A percentile compares a stretch with the other conserved stretches of the same genome.
phyloP scores from a whole-genome alignment of 495 filamentous ascomycete genomes.

The Amorphotheca resinae region DNA sequence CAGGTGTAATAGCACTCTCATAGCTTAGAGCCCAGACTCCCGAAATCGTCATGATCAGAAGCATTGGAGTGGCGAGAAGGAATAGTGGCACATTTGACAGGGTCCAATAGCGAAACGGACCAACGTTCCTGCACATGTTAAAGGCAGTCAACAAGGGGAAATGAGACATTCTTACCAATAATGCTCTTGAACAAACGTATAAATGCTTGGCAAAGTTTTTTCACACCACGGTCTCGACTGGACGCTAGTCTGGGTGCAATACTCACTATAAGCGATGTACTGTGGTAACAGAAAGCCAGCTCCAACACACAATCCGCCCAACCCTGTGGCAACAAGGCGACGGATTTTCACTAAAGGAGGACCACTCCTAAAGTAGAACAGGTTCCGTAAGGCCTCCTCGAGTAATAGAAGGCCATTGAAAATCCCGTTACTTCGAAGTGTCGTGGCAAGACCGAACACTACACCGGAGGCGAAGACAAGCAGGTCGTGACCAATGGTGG shows the following conservation, averaged over 20 bases:
- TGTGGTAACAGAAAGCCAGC: slow-evolving; percentile 62
- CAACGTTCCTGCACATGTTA: slow-evolving; percentile 54
- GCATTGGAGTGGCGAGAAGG: slow-evolving; percentile 65
- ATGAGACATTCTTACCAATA: slow-evolving; percentile 62
- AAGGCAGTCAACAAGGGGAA: not conserved
- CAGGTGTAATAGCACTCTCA: not conserved
- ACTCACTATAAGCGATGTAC: slow-evolving; percentile 56
- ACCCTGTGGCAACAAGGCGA: slow-evolving; percentile 39
- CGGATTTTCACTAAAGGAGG: slow-evolving; percentile 18
- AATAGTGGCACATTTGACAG: slow-evolving; percentile 79
- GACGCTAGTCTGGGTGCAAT: slow-evolving; percentile 37
- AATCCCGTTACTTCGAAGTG: slow-evolving; percentile 76
- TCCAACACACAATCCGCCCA: slow-evolving; percentile 55
- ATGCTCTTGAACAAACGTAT: slow-evolving; percentile 71
- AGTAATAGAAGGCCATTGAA: slow-evolving; percentile 67
- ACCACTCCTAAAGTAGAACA: slow-evolving; percentile 15
- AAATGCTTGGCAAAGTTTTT: slow-evolving; percentile 64
- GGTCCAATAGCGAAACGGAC: slow-evolving; percentile 86
- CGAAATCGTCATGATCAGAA: slow-evolving; percentile 54
- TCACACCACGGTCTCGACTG: slow-evolving; percentile 61
- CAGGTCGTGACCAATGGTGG: slow-evolving; percentile 26
- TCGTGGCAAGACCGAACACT: slow-evolving; percentile 60
- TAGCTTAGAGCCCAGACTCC: slow-evolving; percentile 34
- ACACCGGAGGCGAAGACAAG: slow-evolving; percentile 46
- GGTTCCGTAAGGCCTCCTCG: slow-evolving; percentile 20